Base-by-base conservation (phyloP, 805 yeast genomes). In the Saturnispora mendoncae region DNA sequence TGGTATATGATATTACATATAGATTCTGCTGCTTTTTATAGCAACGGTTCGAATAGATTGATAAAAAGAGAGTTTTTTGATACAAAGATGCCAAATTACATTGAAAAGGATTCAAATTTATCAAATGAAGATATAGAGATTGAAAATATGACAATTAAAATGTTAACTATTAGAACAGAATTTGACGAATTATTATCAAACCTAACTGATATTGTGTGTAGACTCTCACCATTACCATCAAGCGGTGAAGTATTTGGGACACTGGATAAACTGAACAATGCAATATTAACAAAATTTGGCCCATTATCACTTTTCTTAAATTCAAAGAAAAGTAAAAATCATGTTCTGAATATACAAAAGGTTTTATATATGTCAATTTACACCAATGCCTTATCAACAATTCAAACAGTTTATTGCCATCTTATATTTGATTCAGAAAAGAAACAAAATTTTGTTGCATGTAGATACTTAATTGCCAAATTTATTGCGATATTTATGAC, bases 1-100 rank as follows among this genome's bases (percentile, higher is more conserved):
- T 79, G 84, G 84, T 68, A 66, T 51, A 59, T 61, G 21, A 55
- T 78, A 32, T 58, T 72, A 12, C 50, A 69, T 1, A 43, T 62
- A 27, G 84, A 78, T 51, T 46, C 64, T 2, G 57, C 61, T 34
- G 72, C 69, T 42, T 65, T 71, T 15, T 59, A 65, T 43, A 59
- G 64, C 5, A 59, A 67, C 39, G 84, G 84, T 2, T 64, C 64
- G 15, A 72, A 75, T 0, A 51, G 67, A n/a, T 43, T 61, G 9
- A 67, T 71, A 17, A 52, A 57, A 42, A 55, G 56, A 1, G 62
- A 62, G n/a, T 59, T 60, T 33, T 77, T 61, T 52, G 84, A 77
- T 53, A 75, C 83, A 0, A 56, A 61, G 47, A 42, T 67, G 1
- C 84, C 85, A 0, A 61, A 49, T 26, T 58, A 60, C 33, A 58